Evolutionary conservation across 139 green algal genomes (phyloP).

Genomic region (Chlamydomonas schloesseri): DNA sequence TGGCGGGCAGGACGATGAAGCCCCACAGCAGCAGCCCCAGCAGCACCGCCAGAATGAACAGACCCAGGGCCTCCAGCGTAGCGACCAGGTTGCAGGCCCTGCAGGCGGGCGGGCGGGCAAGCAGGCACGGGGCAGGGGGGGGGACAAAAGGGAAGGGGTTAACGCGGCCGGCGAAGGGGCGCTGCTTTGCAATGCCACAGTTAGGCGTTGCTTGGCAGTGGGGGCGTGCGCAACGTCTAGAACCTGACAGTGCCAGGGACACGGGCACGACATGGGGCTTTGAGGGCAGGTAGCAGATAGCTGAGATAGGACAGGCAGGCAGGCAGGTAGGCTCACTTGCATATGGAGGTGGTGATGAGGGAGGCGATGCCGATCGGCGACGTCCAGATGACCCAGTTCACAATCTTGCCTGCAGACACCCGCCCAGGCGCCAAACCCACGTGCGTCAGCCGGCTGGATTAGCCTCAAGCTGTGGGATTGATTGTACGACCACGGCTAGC

Average conservation of each 20-base stretch:
- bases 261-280: no score
- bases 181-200: no score
- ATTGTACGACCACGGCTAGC: no score
- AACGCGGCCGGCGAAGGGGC: no score
- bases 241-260: no score
- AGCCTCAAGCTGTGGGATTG: no score
- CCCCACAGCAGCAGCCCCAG: slow-evolving; percentile 31
- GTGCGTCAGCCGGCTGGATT: no score
- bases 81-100: slow-evolving; percentile 35
- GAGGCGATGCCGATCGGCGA: slow-evolving; percentile 32
- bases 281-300: no score
- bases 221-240: no score
- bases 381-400: slow-evolving; percentile 35
- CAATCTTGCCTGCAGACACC: slow-evolving; percentile 22
- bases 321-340: background rate
- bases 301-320: no score
- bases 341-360: slow-evolving; percentile 40
- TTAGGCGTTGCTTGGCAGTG: background rate
- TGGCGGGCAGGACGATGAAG: slow-evolving; percentile 7
- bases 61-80: slow-evolving; percentile 21
- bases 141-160: background rate
- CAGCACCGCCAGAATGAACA: slow-evolving; percentile 25
- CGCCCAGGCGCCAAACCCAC: no score
- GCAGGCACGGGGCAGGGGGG: no score
- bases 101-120: background rate